Evolutionary conservation across 2,329 filamentous ascomycete species (phyloP).

Genomic region (Fusarium sp.): DNA sequence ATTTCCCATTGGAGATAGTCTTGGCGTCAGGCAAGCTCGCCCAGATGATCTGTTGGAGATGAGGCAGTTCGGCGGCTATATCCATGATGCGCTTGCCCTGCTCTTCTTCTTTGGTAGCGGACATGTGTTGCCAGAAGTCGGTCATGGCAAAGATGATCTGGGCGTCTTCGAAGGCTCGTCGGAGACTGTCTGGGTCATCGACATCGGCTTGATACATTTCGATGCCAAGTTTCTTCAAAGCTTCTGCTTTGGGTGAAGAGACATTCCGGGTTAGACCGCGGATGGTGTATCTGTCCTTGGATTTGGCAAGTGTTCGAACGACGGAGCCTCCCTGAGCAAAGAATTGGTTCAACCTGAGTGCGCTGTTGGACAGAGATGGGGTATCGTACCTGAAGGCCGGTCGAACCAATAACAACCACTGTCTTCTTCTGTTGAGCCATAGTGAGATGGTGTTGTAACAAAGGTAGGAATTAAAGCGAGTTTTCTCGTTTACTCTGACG

Average conservation of each 20-base stretch:
- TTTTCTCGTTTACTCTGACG: accelerated
- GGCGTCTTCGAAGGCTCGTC: neutral
- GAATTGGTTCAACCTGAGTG: accelerated
- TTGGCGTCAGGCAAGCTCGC: neutral
- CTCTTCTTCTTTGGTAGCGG: neutral
- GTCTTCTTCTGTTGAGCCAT: slow-evolving; percentile 8
- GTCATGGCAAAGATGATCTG: slow-evolving; percentile 11
- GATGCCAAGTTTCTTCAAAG: neutral
- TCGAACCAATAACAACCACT: neutral
- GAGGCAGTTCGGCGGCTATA: neutral
- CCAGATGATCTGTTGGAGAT: neutral
- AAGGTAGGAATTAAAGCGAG: accelerated
- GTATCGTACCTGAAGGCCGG: neutral
- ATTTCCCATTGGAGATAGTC: neutral
- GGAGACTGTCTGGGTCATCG: neutral
- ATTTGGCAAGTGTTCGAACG: neutral
- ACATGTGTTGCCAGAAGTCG: slow-evolving; percentile 15
- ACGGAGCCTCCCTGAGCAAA: slow-evolving; percentile 1
- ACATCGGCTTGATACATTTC: neutral
- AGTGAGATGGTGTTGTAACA: accelerated
- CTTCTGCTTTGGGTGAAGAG: neutral
- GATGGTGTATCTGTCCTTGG: neutral
- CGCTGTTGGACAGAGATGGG: no score
- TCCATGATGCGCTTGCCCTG: slow-evolving; percentile 8
- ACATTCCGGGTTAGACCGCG: neutral